Conservation (phyloP, 495 filamentous ascomycete genomes). For the Coniosporium apollinis region DNA sequence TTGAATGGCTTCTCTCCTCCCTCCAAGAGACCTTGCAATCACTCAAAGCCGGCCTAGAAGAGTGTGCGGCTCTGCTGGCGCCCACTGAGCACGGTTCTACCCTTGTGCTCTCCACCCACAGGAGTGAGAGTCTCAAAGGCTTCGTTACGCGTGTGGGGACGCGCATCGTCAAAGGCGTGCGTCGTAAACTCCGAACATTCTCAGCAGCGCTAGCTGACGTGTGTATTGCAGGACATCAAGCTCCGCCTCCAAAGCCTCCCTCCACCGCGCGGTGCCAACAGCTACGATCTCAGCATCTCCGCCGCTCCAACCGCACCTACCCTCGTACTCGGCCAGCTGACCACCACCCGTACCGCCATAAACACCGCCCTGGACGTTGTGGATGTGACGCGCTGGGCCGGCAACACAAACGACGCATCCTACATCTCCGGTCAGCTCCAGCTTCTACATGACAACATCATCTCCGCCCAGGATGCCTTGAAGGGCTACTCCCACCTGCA, state of each 20-base stretch:
- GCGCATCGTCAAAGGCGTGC: conserved; percentile 26
- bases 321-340: conserved; percentile 47
- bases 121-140: conserved; percentile 82
- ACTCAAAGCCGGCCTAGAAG: conserved; percentile 69
- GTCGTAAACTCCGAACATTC: background rate
- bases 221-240: conserved; percentile 12
- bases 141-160: conserved; percentile 53
- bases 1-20: conserved; percentile 70
- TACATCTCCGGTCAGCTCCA: conserved; percentile 71
- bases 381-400: conserved; percentile 53
- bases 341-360: conserved; percentile 54
- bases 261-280: conserved; percentile 31
- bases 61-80: conserved; percentile 70
- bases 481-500: conserved; percentile 37
- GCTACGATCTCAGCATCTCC: conserved; percentile 40
- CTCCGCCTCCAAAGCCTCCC: conserved; percentile 29
- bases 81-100: conserved; percentile 72
- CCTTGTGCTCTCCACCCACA: conserved; percentile 69
- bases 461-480: conserved; percentile 45
- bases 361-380: conserved; percentile 64
- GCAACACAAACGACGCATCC: conserved; percentile 36
- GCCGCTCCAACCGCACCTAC: conserved; percentile 31
- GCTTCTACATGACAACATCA: conserved; percentile 56
- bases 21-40: conserved; percentile 62
- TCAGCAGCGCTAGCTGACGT: background rate